Conservation (phyloP, 345 rosid species). For the Ricinus communis region DNA sequence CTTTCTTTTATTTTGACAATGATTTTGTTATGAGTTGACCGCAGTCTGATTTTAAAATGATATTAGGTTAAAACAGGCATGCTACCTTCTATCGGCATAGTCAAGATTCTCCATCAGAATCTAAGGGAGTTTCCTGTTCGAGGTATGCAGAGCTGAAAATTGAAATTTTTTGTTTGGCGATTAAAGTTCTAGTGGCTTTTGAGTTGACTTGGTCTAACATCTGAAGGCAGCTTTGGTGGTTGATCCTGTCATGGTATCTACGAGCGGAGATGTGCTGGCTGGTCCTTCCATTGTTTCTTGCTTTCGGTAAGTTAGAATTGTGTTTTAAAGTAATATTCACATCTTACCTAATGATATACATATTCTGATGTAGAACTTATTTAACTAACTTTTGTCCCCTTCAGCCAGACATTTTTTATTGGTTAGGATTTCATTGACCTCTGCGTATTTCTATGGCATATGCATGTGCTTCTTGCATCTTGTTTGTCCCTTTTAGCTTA, state of each 20-base stretch:
- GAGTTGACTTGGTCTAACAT: conserved; percentile 33
- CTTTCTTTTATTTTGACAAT: neutral
- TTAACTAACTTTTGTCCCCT: neutral
- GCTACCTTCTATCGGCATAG: conserved; percentile 76
- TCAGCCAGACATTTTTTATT: neutral
- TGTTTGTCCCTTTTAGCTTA: neutral
- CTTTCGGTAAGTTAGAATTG: conserved; percentile 49
- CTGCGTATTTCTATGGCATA: neutral
- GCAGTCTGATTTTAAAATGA: conserved; percentile 6
- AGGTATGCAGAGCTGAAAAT: conserved; percentile 44
- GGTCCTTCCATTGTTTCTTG: conserved; percentile 67
- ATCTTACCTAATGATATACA: neutral
- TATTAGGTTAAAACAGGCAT: conserved; percentile 92
- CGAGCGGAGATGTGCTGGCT: conserved; percentile 87
- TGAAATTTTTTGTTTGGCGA: neutral
- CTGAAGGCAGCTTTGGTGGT: conserved; percentile 85
- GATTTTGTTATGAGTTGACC: neutral
- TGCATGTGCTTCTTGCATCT: neutral
- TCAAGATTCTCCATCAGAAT: conserved; percentile 53
- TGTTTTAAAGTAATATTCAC: neutral
- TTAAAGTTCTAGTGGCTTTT: conserved; percentile 22
- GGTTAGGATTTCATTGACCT: neutral
- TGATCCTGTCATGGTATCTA: conserved; percentile 98
- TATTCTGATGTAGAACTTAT: neutral
- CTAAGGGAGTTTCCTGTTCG: conserved; percentile 59